Evolutionary conservation across 495 filamentous ascomycete genomes (phyloP).

Genomic region (Lineolata rhizophorae): DNA sequence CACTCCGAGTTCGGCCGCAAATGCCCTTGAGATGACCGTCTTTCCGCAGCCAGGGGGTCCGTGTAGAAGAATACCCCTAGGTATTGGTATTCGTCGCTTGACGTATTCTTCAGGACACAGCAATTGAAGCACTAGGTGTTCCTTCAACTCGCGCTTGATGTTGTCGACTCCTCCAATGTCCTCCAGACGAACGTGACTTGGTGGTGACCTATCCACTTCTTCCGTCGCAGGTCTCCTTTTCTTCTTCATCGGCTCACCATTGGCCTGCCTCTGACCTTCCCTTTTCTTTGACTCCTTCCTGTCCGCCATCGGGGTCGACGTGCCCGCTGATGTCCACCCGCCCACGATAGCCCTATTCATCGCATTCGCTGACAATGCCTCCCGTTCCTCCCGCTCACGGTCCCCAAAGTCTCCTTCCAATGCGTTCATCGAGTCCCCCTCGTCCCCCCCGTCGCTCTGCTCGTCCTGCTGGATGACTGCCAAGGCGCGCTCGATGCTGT

Average conservation of each 20-base stretch:
- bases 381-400: slow-evolving; percentile 9
- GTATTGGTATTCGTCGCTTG: slow-evolving; percentile 38
- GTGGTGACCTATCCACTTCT: slow-evolving; percentile 49
- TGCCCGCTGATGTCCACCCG: slow-evolving; percentile 35
- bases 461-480: slow-evolving; percentile 49
- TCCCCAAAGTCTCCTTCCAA: slow-evolving; percentile 33
- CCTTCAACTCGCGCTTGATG: slow-evolving; percentile 52
- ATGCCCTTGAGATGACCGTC: slow-evolving; percentile 79
- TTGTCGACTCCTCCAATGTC: slow-evolving; percentile 76
- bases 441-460: slow-evolving; percentile 30
- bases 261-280: slow-evolving; percentile 25
- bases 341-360: slow-evolving; percentile 57
- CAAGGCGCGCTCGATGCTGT: slow-evolving; percentile 70
- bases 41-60: slow-evolving; percentile 92
- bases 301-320: slow-evolving; percentile 9
- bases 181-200: slow-evolving; percentile 49
- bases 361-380: slow-evolving; percentile 36
- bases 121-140: slow-evolving; percentile 67
- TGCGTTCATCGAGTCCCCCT: slow-evolving; percentile 25
- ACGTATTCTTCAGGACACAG: slow-evolving; percentile 36
- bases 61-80: slow-evolving; percentile 77
- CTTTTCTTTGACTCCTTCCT: slow-evolving; percentile 9
- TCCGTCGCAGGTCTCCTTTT: slow-evolving; percentile 17
- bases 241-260: slow-evolving; percentile 36
- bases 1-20: slow-evolving; percentile 65